Evolutionary conservation across 2,329 filamentous ascomycete genomes (phyloP).

Genomic region (Paramyrothecium sp.): DNA sequence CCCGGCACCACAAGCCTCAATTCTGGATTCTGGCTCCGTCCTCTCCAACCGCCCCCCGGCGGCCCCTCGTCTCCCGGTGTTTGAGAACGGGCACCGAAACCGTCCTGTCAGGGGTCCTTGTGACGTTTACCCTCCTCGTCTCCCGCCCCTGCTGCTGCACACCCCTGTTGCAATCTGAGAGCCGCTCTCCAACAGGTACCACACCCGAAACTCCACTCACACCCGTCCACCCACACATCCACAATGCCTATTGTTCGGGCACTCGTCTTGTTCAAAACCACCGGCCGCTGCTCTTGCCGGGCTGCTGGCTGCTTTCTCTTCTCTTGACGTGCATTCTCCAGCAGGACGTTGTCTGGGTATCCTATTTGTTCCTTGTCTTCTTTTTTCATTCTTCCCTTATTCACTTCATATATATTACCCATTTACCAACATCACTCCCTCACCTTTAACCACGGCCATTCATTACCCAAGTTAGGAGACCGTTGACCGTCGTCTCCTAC

Average conservation of each 20-base stretch:
- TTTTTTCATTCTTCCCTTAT: conserved; percentile 1
- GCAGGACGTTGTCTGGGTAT: background rate
- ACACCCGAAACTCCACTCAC: background rate
- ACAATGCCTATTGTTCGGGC: background rate
- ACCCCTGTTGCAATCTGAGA: background rate
- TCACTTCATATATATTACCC: background rate
- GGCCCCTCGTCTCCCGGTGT: background rate
- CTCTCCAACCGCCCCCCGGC: background rate
- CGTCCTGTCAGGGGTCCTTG: background rate
- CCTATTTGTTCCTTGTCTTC: background rate
- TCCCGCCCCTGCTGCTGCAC: background rate
- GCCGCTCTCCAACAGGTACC: background rate
- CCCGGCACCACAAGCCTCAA: conserved; percentile 1
- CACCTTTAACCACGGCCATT: background rate
- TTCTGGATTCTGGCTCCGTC: background rate
- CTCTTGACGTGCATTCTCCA: background rate
- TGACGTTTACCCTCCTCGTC: background rate
- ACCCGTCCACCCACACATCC: background rate
- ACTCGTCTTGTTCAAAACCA: background rate
- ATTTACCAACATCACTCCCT: background rate
- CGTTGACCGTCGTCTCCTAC: conserved; percentile 1
- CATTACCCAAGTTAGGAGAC: background rate
- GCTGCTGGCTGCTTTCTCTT: background rate
- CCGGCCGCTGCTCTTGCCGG: background rate
- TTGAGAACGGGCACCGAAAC: conserved; percentile 1